Evolutionary conservation across 805 yeast genomes (phyloP), one percentile per base, ranked within the genome.

Genomic region (Wickerhamiella australiensis): DNA sequence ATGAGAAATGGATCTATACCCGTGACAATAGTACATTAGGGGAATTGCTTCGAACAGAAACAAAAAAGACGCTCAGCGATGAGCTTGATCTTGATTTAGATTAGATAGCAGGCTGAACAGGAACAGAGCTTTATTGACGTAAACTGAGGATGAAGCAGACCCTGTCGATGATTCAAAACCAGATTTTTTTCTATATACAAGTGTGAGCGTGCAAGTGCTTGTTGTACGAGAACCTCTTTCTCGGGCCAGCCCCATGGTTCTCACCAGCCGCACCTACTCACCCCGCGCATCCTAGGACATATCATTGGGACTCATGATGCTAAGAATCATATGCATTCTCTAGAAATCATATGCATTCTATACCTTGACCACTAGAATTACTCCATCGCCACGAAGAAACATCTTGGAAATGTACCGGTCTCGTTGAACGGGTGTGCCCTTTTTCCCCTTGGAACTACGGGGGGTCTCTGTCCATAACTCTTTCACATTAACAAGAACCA

Each of bases 381-480:
- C 95, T 0, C 95, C 84, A 65, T 92, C 99, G 1, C 99, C 99
- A 66, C 99, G 75, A 36, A 92, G 69, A 61, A 92, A 92, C 76
- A 92, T 71, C 66, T 92, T 92, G 52, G 87, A 77, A 3, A 90
- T 78, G 62, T 85, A 92, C 58, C 97, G 69, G 60, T 84, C 92
- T 56, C 76, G 73, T 51, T 81, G 70, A 13, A 78, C 72, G 4
- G 80, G 72, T 58, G 81, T 78, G 49, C 82, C 80, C 56, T 77
- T 78, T 60, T 81, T 82, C 5, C 92, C 94, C 47, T 79, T 77
- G 57, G 78, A 70, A 45, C 71, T 76, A 55, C 75, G 69, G 29
- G 80, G 75, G 3, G 69, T 68, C 58, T 79, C 87, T 0, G 78
- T 75, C 88, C 88, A 82, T 61, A 75, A 64, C 66, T 92, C 98